Evolutionary conservation across 1,284 basidiomycete genomes (phyloP).

Genomic region (Leccinum angustisporum): DNA sequence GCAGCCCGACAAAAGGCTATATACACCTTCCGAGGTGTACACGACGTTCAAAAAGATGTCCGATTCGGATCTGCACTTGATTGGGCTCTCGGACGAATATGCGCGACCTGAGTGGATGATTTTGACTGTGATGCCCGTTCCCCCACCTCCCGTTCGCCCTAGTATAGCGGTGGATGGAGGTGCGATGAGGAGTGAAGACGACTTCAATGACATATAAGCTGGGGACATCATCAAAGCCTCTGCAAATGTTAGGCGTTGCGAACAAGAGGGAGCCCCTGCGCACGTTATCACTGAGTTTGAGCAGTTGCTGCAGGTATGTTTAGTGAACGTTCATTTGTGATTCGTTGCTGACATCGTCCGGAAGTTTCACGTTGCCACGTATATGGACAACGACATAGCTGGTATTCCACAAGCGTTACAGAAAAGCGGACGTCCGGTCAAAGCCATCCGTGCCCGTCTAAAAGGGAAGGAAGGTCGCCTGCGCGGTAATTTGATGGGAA

Average conservation of each 20-base stretch:
- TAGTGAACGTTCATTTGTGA: constrained; percentile 11
- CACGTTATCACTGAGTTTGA: constrained; percentile 97
- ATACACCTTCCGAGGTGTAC: constrained; percentile 89
- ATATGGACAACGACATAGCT: constrained; percentile 99
- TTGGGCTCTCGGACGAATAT: constrained; percentile 94
- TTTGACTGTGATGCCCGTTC: constrained; percentile 94
- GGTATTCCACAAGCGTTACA: constrained; percentile 97
- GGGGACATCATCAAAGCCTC: constrained; percentile 96
- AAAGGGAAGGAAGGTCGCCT: constrained; percentile 99
- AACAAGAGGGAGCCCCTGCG: constrained; percentile 95
- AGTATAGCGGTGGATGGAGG: constrained; percentile 97
- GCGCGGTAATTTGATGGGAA: constrained; percentile 98
- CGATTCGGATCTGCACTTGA: constrained; percentile 84
- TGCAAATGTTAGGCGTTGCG: constrained; percentile 87
- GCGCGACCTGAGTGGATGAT: constrained; percentile 99
- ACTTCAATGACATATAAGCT: constrained; percentile 93
- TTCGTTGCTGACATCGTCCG: constrained; percentile 10
- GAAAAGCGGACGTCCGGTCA: constrained; percentile 97
- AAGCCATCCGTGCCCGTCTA: constrained; percentile 96
- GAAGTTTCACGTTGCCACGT: constrained; percentile 97
- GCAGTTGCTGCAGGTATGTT: constrained; percentile 82
- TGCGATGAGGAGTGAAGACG: constrained; percentile 95
- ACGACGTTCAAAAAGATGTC: constrained; percentile 93
- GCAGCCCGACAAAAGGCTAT: constrained; percentile 88
- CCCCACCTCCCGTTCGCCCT: constrained; percentile 96